Evolutionary conservation across 768 basidiomycete species (phyloP), one percentile per base, ranked within the genome.

Genomic region (Candolleomyces aberdarensis): DNA sequence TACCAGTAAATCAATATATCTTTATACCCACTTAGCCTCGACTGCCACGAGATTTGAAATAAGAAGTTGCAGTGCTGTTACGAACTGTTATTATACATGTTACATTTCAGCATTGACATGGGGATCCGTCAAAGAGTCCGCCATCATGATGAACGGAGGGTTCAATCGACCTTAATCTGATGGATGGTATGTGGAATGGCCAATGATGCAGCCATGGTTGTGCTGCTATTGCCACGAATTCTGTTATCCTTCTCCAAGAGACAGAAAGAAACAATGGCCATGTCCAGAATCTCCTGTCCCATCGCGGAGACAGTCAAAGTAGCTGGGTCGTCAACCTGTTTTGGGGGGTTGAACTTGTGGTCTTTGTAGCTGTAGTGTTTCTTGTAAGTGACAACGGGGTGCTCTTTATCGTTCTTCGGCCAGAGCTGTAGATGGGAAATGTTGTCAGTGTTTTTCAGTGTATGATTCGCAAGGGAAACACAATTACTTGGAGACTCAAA

Each of bases 381-480:
- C 13, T 62, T 56, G 65, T 76, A 80, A 19, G 67, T 67, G 5
- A 76, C 76, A 58, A 80, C 66, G 17, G 77, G 72, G 10, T 66
- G 64, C 14, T 57, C 66, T 47, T 71, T 74, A 64, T 78, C 72
- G 56, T 71, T 71, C 26, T 72, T 69, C 31, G 68, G 53, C 64
- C 61, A 79, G 0, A 78, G 71, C 78, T 79, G 32, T 32, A 32
- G 20, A 22, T n/a, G 32, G 9, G 5, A 32, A 20, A 8, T 22
- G 29, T 7, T 51, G 13, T 46, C 15, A 46, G 44, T 20, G 13
- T 46, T 17, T 15, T 20, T 7, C 6, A 17, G 8, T 6, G 19
- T 4, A 11, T 36, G 36, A 5, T 20, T 36, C 32, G n/a, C 31
- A 32, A 5, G 22, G 43, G 32, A 17, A 29, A 56, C 39, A n/a